A percentile compares a stretch with the other conserved stretches of the same genome.
Conservation (phyloP, 2,329 filamentous ascomycete species). For the Thyridium curvatum region DNA sequence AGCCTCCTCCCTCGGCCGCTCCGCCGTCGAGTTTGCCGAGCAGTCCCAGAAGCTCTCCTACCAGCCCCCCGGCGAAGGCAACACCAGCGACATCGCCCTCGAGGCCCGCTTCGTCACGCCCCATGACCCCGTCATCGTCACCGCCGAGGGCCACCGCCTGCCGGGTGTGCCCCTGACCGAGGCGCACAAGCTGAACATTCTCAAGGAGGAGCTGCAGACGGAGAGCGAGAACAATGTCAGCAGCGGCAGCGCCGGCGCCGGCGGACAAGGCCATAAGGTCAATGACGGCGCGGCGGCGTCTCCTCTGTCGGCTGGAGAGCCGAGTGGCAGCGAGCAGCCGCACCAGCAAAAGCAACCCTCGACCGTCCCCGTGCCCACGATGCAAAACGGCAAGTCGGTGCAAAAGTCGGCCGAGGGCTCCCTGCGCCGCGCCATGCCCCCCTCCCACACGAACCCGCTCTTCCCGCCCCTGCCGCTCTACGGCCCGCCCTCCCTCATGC, state of each 20-base stretch:
- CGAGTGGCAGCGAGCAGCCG: constrained; percentile 26
- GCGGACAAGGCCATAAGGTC: too few species aligned
- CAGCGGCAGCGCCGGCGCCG: not conserved
- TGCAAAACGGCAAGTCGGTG: constrained; percentile 25
- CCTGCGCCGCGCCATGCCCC: constrained; percentile 45
- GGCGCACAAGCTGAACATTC: constrained; percentile 61
- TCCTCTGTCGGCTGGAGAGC: constrained; percentile 14
- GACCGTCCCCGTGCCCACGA: constrained; percentile 9
- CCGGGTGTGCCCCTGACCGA: constrained; percentile 65
- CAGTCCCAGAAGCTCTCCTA: constrained; percentile 55
- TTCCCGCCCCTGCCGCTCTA: constrained; percentile 84
- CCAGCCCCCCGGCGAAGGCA: constrained; percentile 21
- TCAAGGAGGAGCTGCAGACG: constrained; percentile 43
- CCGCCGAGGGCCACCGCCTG: constrained; percentile 58
- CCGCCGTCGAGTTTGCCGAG: constrained; percentile 50
- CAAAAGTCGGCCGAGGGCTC: constrained; percentile 40
- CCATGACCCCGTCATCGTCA: constrained; percentile 66
- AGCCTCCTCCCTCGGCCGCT: constrained; percentile 19
- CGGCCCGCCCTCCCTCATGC: constrained; percentile 62
- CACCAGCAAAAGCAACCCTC: constrained; percentile 17
- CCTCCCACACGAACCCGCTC: constrained; percentile 67
- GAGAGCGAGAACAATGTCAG: not conserved
- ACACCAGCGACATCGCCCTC: constrained; percentile 42
- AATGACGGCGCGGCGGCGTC: too few species aligned
- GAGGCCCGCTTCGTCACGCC: constrained; percentile 62